Conservation (phyloP, 192 early-diverging fungal genomes). For the Backusella liffmaniae region DNA sequence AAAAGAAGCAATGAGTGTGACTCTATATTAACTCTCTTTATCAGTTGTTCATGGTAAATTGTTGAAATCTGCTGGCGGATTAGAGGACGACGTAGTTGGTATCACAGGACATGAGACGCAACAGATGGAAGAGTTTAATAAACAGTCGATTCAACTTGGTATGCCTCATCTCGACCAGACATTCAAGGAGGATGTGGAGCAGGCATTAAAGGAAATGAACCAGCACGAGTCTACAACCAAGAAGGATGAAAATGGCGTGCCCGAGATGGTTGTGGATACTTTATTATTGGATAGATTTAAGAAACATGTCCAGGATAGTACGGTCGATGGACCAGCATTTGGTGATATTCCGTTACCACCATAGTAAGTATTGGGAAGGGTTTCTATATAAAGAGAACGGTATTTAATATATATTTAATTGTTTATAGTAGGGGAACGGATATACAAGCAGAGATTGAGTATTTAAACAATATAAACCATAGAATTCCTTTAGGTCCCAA, state of each 20-base stretch:
- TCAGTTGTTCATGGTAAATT: conserved; percentile 37
- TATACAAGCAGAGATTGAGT: conserved; percentile 72
- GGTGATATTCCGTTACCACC: conserved; percentile 71
- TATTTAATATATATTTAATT: not conserved
- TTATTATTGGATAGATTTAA: not conserved
- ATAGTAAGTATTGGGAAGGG: conserved; percentile 43
- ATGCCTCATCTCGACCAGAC: conserved; percentile 64
- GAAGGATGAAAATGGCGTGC: not conserved
- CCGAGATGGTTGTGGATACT: not conserved
- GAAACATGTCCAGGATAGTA: conserved; percentile 45
- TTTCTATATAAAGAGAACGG: not conserved
- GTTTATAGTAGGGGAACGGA: conserved; percentile 72
- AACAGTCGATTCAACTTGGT: conserved; percentile 76
- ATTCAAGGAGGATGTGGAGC: conserved; percentile 83
- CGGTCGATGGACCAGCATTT: conserved; percentile 53
- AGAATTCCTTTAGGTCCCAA: conserved; percentile 63
- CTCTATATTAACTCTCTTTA: not conserved
- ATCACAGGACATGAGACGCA: conserved; percentile 69
- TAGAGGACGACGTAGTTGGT: conserved; percentile 65
- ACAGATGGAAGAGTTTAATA: conserved; percentile 79
- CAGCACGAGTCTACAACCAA: not conserved
- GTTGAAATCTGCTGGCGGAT: conserved; percentile 36
- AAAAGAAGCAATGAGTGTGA: not conserved
- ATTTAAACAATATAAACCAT: conserved; percentile 73
- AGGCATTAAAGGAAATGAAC: conserved; percentile 61